A percentile compares a stretch with the other conserved stretches of the same genome.
Conservation (phyloP, 192 early-diverging fungal genomes). For the Rhizophagus clarus region DNA sequence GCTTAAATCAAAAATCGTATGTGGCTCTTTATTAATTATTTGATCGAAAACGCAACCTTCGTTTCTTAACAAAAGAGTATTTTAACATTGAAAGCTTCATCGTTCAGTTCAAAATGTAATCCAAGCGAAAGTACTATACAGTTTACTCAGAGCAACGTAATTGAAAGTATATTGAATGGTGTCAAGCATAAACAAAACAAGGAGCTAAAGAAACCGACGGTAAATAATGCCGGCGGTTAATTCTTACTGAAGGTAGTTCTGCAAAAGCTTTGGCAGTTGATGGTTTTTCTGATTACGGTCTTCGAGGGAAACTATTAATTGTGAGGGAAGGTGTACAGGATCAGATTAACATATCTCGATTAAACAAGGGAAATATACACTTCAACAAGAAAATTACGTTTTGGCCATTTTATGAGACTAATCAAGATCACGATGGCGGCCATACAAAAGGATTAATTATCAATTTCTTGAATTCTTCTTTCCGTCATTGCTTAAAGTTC, state of each 20-base stretch:
- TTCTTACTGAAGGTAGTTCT: conserved; percentile 97
- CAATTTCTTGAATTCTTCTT: conserved; percentile 95
- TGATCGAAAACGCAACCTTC: conserved; percentile 94
- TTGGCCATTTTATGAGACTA: conserved; percentile 97
- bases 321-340: conserved; percentile 81
- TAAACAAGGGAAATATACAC: conserved; percentile 83
- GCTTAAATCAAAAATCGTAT: conserved; percentile 86
- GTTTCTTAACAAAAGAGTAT: conserved; percentile 99
- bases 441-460: conserved; percentile 97
- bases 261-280: conserved; percentile 88
- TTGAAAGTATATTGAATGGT: conserved; percentile 77
- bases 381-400: conserved; percentile 74
- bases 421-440: conserved; percentile 95
- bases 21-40: conserved; percentile 91
- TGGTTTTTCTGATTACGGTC: conserved; percentile 84
- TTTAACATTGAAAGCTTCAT: conserved; percentile 74
- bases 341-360: conserved; percentile 87
- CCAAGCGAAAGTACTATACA: too few relatives aligned
- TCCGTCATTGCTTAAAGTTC: conserved; percentile 85
- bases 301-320: conserved; percentile 96
- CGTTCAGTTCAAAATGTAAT: conserved; percentile 73
- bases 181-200: conserved; percentile 72
- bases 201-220: conserved; percentile 88
- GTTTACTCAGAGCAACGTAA: conserved; percentile 69
- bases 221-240: conserved; percentile 88